Evolutionary conservation across 192 early-diverging fungal genomes (phyloP), one percentile per base, ranked within the genome.

Genomic region (Coemansia sp.): DNA sequence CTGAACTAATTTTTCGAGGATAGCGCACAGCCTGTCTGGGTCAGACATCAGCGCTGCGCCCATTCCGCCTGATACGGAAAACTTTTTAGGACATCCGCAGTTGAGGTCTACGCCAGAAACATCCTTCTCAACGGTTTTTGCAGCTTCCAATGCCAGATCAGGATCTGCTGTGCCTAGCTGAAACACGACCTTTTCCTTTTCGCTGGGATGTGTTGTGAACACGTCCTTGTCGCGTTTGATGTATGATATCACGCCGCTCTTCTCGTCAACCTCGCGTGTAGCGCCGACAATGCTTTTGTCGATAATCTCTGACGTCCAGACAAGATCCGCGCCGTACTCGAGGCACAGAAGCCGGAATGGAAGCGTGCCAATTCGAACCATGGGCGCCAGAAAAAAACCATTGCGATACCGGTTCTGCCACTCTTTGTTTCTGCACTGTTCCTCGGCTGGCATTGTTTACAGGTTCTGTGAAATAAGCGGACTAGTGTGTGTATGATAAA

Each of bases 41-140:
- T 95, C 84, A 14, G 88, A 78, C 60, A 99, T 75, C 45, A 99
- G 79, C 6, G 93, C 94, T 10, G 95, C 92, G 17, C 96, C 97
- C 96, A 98, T 98, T 32, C 94, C 92, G 25, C 89, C 93, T 38
- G 92, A 88, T 16, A 96, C 74, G 8, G 97, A 99, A 66, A 99
- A 99, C 66, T 88, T 86, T 68, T 97, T 98, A 0, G 97, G 97
- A 67, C 97, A 99, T 3, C 97, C 97, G 75, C 97, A 99, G 81
- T 99, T 99, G 55, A 99, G 69, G 76, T 99, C 97, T 60, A 99
- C 90, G 0, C 89, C 95, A 29, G 91, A 81, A 3, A 94, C 92
- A 83, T 99, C 96, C 29, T 88, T 73, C 70, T 91, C 94, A 84
- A 97, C 88, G 30, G 80, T 83, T 45, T 86, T 77, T 4, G 96